Evolutionary conservation across 2,329 filamentous ascomycete genomes (phyloP).

Genomic region (Penicillium sp.): DNA sequence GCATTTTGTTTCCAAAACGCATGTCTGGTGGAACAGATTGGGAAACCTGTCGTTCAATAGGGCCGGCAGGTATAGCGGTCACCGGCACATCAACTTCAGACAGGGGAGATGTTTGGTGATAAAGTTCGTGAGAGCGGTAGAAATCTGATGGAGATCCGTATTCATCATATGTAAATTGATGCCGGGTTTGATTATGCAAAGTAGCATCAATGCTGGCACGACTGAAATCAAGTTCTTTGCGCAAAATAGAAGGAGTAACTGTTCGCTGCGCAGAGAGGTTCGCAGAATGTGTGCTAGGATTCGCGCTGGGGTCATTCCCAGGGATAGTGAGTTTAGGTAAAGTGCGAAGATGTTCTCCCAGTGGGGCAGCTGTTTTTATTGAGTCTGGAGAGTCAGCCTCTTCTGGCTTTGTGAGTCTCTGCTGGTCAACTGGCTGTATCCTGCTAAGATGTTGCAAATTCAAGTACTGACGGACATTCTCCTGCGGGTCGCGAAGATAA

Average conservation of each 20-base stretch:
- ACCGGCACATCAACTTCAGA: constrained; percentile 87
- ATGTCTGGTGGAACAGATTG: constrained; percentile 94
- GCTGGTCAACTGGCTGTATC: constrained; percentile 47
- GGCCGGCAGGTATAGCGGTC: constrained; percentile 66
- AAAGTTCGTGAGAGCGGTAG: constrained; percentile 45
- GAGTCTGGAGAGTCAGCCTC: constrained; percentile 21
- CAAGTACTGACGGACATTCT: constrained; percentile 89
- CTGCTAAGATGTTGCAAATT: constrained; percentile 65
- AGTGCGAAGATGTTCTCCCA: constrained; percentile 49
- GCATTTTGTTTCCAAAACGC: constrained; percentile 59
- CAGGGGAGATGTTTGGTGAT: constrained; percentile 75
- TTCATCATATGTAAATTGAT: constrained; percentile 50
- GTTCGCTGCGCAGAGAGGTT: constrained; percentile 26
- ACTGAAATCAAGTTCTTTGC: constrained; percentile 11
- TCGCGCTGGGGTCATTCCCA: constrained; percentile 28
- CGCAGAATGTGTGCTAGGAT: constrained; percentile 20
- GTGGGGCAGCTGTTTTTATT: constrained; percentile 35
- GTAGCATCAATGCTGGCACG: constrained; percentile 12
- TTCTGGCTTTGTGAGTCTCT: constrained; percentile 65
- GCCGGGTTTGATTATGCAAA: constrained; percentile 38
- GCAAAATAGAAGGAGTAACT: constrained; percentile 26
- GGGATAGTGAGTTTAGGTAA: constrained; percentile 59
- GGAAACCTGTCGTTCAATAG: constrained; percentile 71
- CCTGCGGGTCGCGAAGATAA: constrained; percentile 74
- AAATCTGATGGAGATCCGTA: constrained; percentile 54